Percentiles rank a stretch among this genome's conserved stretches.
These are phyloP conservation scores for Daedaleopsis nitida DNA, from an alignment of 768 basidiomycete species.

Conservation along the genomic window DNA sequence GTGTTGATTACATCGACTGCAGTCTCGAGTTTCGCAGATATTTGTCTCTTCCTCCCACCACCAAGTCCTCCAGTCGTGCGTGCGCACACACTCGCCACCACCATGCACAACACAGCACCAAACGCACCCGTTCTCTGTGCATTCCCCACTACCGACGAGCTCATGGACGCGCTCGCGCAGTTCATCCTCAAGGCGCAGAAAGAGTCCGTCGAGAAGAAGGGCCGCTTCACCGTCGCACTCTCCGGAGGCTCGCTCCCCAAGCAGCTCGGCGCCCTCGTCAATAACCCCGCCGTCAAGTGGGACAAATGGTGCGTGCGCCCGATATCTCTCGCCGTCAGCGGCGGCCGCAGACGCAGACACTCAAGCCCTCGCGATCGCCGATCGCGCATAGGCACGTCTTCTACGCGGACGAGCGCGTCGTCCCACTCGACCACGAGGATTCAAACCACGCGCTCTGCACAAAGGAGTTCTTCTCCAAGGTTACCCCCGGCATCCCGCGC, in stretches of 20 bases:
- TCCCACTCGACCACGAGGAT: constrained; percentile 90
- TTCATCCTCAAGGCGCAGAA: constrained; percentile 89
- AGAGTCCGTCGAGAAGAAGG: constrained; percentile 86
- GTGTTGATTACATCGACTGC: constrained; percentile 3
- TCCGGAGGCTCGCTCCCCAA: constrained; percentile 92
- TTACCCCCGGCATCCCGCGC: constrained; percentile 62
- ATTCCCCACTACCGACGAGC: constrained; percentile 56
- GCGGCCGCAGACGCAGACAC: constrained; percentile 1
- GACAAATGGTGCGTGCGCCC: constrained; percentile 78
- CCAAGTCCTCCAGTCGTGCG: neutral
- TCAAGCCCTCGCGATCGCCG: neutral
- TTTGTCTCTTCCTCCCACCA: neutral
- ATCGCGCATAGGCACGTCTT: constrained; percentile 80
- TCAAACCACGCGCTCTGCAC: constrained; percentile 86
- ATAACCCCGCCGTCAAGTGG: constrained; percentile 75
- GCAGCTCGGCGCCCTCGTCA: constrained; percentile 72
- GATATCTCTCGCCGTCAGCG: neutral
- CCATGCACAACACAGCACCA: constrained; percentile 40
- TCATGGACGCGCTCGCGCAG: constrained; percentile 69
- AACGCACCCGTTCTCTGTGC: constrained; percentile 70
- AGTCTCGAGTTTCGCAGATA: neutral
- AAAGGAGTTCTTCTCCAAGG: constrained; percentile 75
- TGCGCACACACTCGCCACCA: neutral
- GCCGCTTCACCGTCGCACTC: constrained; percentile 88
- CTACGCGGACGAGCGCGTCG: constrained; percentile 95